These are phyloP conservation scores for Fraxinus angustifolia DNA, from an alignment of 305 asterid genomes.

Conservation along the genomic window DNA sequence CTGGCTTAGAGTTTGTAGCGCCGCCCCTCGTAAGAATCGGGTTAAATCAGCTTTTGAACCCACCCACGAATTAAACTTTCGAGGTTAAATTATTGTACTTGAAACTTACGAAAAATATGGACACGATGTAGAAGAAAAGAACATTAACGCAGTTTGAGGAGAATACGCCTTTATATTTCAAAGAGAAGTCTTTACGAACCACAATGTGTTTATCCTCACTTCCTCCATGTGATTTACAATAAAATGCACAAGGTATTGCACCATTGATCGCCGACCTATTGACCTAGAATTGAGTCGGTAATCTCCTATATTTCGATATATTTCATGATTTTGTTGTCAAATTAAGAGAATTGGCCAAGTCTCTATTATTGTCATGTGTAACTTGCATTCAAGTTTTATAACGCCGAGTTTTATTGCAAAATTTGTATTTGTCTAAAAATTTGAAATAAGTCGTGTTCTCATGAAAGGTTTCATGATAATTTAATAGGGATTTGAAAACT, in stretches of 20 bases:
- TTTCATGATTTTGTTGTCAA: neutral
- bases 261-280: neutral
- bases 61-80: neutral
- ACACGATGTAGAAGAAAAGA: neutral
- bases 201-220: neutral
- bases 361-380: neutral
- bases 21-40: neutral
- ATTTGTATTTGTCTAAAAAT: neutral
- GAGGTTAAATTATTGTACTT: neutral
- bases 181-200: neutral
- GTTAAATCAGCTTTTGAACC: neutral
- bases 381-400: neutral
- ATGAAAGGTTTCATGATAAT: no score
- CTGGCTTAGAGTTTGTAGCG: neutral
- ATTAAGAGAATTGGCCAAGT: neutral
- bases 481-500: no score
- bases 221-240: no score
- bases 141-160: neutral
- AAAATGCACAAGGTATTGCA: no score
- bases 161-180: neutral
- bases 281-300: neutral
- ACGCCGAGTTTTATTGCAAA: neutral
- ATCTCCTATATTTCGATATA: neutral
- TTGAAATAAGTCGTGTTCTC: no score
- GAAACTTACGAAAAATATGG: neutral